Evolutionary conservation across 2,329 filamentous ascomycete species (phyloP).

Genomic region (Didymella sp.): DNA sequence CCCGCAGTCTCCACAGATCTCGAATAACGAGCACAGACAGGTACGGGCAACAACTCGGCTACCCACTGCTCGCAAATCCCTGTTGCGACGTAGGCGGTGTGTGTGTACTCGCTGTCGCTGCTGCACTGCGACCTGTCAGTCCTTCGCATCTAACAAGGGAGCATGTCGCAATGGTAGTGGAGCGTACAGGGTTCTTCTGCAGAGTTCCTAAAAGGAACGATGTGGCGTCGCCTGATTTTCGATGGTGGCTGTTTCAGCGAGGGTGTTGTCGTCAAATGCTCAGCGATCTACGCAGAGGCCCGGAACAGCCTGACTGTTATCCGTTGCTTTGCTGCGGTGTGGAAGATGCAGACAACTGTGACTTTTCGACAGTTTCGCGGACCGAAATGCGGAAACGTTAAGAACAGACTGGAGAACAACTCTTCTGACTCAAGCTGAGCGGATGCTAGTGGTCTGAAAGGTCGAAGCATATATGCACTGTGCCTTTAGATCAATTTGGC

Average conservation of each 20-base stretch:
- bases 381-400: not conserved
- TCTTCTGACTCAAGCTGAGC: slow-evolving; percentile 9
- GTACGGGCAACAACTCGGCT: slow-evolving; percentile 33
- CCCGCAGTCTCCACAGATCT: slow-evolving; percentile 49
- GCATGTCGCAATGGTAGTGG: slow-evolving; percentile 40
- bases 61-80: slow-evolving; percentile 35
- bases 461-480: slow-evolving; percentile 47
- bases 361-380: not conserved
- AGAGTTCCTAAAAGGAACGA: slow-evolving; percentile 39
- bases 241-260: slow-evolving; percentile 46
- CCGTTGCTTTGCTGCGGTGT: slow-evolving; percentile 23
- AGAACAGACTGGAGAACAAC: not conserved
- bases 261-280: slow-evolving; percentile 37
- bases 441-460: slow-evolving; percentile 30
- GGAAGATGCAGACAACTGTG: not conserved
- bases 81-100: slow-evolving; percentile 43
- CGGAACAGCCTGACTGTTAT: slow-evolving; percentile 25
- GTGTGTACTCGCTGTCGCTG: slow-evolving; percentile 28
- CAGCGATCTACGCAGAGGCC: slow-evolving; percentile 42
- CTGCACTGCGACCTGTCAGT: slow-evolving; percentile 46
- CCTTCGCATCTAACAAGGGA: slow-evolving; percentile 35
- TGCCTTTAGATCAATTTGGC: slow-evolving; percentile 38
- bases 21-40: slow-evolving; percentile 46
- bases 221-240: slow-evolving; percentile 44
- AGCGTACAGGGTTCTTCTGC: slow-evolving; percentile 49